A percentile compares a stretch with the other conserved stretches of the same genome.
Conservation (phyloP, 768 basidiomycete genomes). For the Tulasnella sp. region DNA sequence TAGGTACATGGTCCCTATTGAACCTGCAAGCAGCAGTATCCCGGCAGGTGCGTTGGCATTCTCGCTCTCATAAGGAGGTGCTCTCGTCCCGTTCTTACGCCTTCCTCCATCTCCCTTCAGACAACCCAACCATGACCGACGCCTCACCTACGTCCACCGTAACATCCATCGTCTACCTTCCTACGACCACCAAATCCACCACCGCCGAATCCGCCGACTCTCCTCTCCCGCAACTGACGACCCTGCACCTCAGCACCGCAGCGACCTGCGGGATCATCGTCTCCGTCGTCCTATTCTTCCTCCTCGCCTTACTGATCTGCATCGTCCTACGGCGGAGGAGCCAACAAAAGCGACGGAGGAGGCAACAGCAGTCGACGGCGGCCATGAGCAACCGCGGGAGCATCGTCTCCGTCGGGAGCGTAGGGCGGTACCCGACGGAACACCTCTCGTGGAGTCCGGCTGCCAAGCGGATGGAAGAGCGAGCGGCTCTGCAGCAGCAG, state of each 20-base stretch:
- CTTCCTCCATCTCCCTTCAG: no score
- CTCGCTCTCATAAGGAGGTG: neutral
- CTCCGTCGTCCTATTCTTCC: neutral
- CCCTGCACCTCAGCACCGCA: neutral
- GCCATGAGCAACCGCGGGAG: neutral
- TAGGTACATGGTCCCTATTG: neutral
- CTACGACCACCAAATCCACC: neutral
- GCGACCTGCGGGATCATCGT: neutral
- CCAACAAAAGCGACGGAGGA: neutral
- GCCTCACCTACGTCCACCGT: neutral
- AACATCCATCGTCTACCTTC: neutral
- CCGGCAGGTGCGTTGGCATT: neutral
- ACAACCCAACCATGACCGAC: neutral
- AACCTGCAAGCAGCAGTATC: neutral
- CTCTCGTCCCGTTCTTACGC: neutral
- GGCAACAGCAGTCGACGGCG: neutral
- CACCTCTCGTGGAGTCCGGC: neutral
- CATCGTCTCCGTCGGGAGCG: neutral
- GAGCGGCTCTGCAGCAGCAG: no score
- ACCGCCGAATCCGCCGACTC: neutral
- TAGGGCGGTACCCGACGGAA: neutral
- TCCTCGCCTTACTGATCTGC: neutral
- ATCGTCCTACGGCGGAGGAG: neutral
- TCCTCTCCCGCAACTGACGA: neutral
- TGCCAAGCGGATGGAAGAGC: neutral